These are phyloP conservation scores for Chytriomyces confervae DNA, from an alignment of 192 early-diverging fungal species.

Conservation along the genomic window DNA sequence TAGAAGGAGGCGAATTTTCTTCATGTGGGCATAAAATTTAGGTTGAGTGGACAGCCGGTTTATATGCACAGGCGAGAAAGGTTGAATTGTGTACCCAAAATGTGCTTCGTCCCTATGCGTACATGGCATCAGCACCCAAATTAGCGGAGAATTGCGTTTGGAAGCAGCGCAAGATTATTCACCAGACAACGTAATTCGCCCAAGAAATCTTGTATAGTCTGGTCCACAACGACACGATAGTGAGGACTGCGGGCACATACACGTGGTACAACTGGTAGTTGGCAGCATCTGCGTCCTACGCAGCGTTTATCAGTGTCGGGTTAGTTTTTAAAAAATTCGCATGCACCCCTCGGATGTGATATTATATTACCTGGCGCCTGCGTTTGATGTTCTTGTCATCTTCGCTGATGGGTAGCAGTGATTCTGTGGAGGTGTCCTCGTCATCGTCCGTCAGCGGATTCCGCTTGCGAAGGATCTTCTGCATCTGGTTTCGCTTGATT, in stretches of 20 bases:
- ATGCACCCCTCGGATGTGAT: not conserved
- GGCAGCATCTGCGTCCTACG: slow-evolving; percentile 11
- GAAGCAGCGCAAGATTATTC: not conserved
- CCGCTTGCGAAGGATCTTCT: slow-evolving; percentile 18
- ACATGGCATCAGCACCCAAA: not conserved
- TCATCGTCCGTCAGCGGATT: not conserved
- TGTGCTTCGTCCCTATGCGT: slow-evolving; percentile 65
- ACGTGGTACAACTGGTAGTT: slow-evolving; percentile 18
- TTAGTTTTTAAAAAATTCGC: not conserved
- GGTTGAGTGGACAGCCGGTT: not conserved
- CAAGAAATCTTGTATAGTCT: slow-evolving; percentile 59
- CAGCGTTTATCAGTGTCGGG: not conserved
- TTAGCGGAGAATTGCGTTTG: not conserved
- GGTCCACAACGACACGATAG: slow-evolving; percentile 48
- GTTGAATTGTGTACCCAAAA: slow-evolving; percentile 51
- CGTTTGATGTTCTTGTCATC: slow-evolving; percentile 31
- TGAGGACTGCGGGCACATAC: slow-evolving; percentile 39
- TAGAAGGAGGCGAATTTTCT: slow-evolving; percentile 92
- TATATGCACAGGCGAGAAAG: not conserved
- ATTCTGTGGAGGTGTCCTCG: not conserved
- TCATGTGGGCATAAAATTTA: not conserved
- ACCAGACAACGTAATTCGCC: slow-evolving; percentile 59
- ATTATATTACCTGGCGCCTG: slow-evolving; percentile 7
- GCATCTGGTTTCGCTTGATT: not conserved
- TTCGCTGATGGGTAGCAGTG: slow-evolving; percentile 1